A percentile compares a stretch with the other conserved stretches of the same genome.
phyloP scores from a whole-genome alignment of 345 rosid species.

The Litchi chinensis region DNA sequence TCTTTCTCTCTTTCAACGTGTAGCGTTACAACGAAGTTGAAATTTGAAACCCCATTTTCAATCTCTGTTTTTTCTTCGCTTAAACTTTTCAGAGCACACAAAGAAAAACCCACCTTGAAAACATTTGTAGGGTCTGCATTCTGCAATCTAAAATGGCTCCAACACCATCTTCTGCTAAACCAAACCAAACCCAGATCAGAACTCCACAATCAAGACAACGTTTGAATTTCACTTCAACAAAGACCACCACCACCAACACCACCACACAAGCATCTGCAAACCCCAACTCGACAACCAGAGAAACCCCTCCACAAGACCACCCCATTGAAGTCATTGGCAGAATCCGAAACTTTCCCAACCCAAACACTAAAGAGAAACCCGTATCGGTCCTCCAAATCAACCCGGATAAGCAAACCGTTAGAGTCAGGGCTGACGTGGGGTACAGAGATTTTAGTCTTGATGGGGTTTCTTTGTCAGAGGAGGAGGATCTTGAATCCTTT shows the following conservation, averaged over 20 bases:
- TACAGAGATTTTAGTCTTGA: constrained; percentile 90
- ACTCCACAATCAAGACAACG: constrained; percentile 86
- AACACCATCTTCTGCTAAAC: constrained; percentile 63
- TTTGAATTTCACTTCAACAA: constrained; percentile 52
- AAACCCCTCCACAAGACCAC: constrained; percentile 60
- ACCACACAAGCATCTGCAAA: constrained; percentile 37
- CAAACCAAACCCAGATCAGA: constrained; percentile 44
- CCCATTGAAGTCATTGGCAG: constrained; percentile 91
- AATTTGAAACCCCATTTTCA: not conserved
- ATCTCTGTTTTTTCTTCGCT: too few species aligned
- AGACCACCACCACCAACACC: too few species aligned
- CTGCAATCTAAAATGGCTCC: constrained; percentile 58
- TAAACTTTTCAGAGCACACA: not conserved
- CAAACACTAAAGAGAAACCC: constrained; percentile 60
- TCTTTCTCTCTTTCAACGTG: not conserved
- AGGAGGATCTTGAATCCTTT: constrained; percentile 69
- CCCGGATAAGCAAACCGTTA: constrained; percentile 56
- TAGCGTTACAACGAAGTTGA: not conserved
- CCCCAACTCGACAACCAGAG: constrained; percentile 46
- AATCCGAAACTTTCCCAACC: constrained; percentile 66
- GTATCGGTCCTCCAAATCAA: constrained; percentile 58
- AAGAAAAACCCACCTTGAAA: not conserved
- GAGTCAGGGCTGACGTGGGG: constrained; percentile 85
- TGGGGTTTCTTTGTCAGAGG: constrained; percentile 82
- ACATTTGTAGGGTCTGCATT: not conserved